phyloP scores from a whole-genome alignment of 805 yeast species.

The Alloascoidea africana region DNA sequence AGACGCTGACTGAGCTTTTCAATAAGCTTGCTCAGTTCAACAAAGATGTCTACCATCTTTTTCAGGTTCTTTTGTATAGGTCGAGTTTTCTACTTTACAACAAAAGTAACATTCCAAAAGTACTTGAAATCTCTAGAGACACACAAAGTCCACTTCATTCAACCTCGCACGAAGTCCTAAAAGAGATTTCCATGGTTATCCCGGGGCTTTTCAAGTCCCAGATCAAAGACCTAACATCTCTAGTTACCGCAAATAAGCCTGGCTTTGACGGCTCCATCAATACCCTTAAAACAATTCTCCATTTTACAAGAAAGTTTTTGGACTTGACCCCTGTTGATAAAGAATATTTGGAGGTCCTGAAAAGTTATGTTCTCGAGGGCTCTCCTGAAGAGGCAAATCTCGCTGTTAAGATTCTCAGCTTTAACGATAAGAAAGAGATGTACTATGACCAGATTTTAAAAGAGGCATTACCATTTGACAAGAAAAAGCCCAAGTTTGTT shows the following conservation, averaged over 20 bases:
- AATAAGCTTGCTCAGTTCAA: slow-evolving; percentile 30
- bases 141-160: slow-evolving; percentile 15
- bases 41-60: slow-evolving; percentile 21
- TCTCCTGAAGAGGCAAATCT: slow-evolving; percentile 48
- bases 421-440: slow-evolving; percentile 27
- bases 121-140: slow-evolving; percentile 32
- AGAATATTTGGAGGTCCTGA: slow-evolving; percentile 28
- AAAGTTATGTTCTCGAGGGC: slow-evolving; percentile 33
- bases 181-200: slow-evolving; percentile 37
- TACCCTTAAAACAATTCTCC: slow-evolving; percentile 43
- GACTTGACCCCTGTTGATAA: slow-evolving; percentile 30
- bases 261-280: slow-evolving; percentile 16
- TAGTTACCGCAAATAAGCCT: slow-evolving; percentile 18
- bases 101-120: slow-evolving; percentile 40
- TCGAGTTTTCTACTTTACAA: slow-evolving; percentile 48
- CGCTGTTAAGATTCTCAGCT: slow-evolving; percentile 40
- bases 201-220: slow-evolving; percentile 57
- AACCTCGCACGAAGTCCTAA: slow-evolving; percentile 37
- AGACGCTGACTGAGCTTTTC: slow-evolving; percentile 48
- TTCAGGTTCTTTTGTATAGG: slow-evolving; percentile 47
- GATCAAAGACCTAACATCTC: slow-evolving; percentile 29
- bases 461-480: slow-evolving; percentile 34
- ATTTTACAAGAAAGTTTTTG: slow-evolving; percentile 36
- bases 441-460: slow-evolving; percentile 24
- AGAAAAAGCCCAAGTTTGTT: slow-evolving; percentile 23